Percentiles rank a stretch among this genome's conserved stretches.
Conservation (phyloP, 2,329 filamentous ascomycete genomes). For the Diaporthe citrichinensis region DNA sequence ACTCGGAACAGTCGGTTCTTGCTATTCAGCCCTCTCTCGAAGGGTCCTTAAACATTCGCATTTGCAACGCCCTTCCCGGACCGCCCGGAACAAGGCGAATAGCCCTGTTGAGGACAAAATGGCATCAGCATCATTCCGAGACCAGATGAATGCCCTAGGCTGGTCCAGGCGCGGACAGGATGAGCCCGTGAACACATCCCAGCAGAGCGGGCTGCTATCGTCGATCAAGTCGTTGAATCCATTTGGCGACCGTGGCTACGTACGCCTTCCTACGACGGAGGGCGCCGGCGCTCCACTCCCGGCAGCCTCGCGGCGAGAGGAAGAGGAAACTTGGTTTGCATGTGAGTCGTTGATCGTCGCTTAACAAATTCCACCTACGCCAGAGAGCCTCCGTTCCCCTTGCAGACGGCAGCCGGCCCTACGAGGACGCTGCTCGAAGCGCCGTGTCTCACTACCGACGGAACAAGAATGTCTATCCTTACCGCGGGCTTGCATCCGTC, state of each 20-base stretch:
- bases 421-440: conserved; percentile 57
- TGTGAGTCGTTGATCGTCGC: conserved; percentile 74
- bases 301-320: conserved; percentile 86
- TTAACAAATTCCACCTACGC: conserved; percentile 46
- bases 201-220: conserved; percentile 81
- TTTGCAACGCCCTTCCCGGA: conserved; percentile 11
- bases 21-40: not conserved
- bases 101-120: conserved; percentile 61
- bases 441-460: conserved; percentile 57
- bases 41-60: not conserved
- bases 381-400: conserved; percentile 52
- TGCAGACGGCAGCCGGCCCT: conserved; percentile 54
- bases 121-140: conserved; percentile 91
- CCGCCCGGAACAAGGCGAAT: conserved; percentile 20
- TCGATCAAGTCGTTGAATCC: conserved; percentile 90
- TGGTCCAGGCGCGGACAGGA: conserved; percentile 91
- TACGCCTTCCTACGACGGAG: conserved; percentile 90
- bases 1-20: conserved; percentile 39
- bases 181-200: conserved; percentile 79
- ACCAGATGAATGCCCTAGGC: conserved; percentile 94
- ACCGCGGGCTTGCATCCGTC: conserved; percentile 17
- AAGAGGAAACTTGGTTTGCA: conserved; percentile 96
- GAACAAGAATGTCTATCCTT: conserved; percentile 49
- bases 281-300: conserved; percentile 87
- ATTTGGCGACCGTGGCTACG: conserved; percentile 88